These are phyloP conservation scores for Bathelium albidoporum DNA, from an alignment of 495 filamentous ascomycete species.

Conservation along the genomic window DNA sequence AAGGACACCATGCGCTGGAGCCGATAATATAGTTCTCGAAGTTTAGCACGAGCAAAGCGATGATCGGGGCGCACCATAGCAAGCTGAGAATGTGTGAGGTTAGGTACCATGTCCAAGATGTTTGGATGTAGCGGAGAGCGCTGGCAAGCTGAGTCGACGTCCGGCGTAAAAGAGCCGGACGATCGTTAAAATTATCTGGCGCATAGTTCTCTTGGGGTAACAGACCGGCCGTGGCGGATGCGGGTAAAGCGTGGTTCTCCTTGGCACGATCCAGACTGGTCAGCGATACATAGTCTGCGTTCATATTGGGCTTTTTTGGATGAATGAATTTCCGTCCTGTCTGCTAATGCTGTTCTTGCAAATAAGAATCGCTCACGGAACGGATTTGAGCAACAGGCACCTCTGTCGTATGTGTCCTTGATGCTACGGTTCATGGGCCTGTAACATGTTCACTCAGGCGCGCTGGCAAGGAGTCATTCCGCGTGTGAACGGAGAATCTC, in stretches of 20 bases:
- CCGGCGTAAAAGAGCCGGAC: background rate
- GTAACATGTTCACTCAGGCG: too few relatives aligned
- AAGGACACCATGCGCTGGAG: conserved; percentile 20
- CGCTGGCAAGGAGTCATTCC: too few relatives aligned
- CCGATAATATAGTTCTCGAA: conserved; percentile 18
- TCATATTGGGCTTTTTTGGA: background rate
- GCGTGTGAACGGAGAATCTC: too few relatives aligned
- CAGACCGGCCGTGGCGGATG: background rate
- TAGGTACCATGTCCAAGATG: background rate
- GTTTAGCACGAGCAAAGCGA: conserved; percentile 20
- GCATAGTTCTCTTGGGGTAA: background rate
- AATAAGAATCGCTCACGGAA: too few relatives aligned
- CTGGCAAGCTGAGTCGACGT: background rate
- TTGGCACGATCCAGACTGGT: background rate
- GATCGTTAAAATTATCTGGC: background rate
- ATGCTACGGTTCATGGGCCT: too few relatives aligned
- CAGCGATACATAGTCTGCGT: background rate
- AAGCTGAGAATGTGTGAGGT: conserved; percentile 13
- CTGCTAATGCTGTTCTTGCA: too few relatives aligned
- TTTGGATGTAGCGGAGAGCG: background rate
- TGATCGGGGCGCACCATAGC: conserved; percentile 22
- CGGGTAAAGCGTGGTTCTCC: background rate
- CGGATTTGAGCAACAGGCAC: too few relatives aligned
- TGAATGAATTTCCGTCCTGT: background rate
- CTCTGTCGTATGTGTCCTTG: too few relatives aligned